Base-by-base conservation (phyloP, 1,284 basidiomycete species). In the Ceratobasidium theobromae region DNA sequence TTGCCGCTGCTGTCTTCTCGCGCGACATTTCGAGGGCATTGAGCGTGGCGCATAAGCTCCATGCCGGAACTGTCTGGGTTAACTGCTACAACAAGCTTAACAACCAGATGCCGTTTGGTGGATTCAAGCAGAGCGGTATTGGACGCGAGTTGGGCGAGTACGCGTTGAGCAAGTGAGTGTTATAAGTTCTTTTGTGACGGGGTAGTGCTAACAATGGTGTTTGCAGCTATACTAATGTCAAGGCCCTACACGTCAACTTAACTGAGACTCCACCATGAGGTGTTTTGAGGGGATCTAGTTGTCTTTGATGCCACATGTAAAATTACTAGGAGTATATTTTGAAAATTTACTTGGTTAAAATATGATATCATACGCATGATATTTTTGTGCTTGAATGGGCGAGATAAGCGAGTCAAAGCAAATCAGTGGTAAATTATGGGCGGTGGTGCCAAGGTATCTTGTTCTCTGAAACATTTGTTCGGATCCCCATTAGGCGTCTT, bases 141-240 rank as follows among this genome's bases (percentile, higher is more conserved):
- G 93, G 93, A 8, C 84, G 92, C 62, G 93, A 95, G 78, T 78
- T 91, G 43, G 93, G 93, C 53, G 85, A 93, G 73, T 91, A 93
- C 75, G 93, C 91, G 0, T 74, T 95, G 60, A 75, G 75, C 60
- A 83, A 84, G 85, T 88, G 71, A 68, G 85, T 79, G 14, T 53
- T 45, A 16, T 58, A 70, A 54, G 65, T 21, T 64, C 45, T 46
- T 49, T 8, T 30, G 18, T 30, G n/a, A 58, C 21, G 23, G 21
- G 1, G n/a, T 38, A 23, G 18, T 32, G 6, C 49, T 66, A 40
- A 55, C 38, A 40, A n/a, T 14, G 1, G 16, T 38, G 14, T 14
- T 49, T 58, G 70, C 70, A 93, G 91, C 76, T 95, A 95, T 79
- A 89, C 90, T 9, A 81, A 85, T 64, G 82, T 93, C 78, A 96